Conservation (phyloP, 768 basidiomycete species). For the Lyophyllum atratum region DNA sequence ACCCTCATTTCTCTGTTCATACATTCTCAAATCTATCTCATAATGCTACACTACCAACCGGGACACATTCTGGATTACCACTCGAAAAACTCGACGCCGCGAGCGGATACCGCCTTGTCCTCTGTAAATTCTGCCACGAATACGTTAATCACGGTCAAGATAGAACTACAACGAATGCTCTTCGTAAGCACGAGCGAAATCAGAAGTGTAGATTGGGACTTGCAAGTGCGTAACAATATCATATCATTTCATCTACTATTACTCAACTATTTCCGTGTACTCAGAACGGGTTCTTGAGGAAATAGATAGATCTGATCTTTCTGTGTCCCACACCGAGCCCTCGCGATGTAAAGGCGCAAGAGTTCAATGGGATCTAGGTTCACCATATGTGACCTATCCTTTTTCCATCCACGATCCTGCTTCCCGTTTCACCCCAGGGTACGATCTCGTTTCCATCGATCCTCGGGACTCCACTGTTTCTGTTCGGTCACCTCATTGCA, state of each 20-base stretch:
- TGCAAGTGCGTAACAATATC: not conserved
- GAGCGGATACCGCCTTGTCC: not conserved
- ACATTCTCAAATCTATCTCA: not conserved
- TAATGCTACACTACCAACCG: not conserved
- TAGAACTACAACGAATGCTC: not conserved
- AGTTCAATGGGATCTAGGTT: not conserved
- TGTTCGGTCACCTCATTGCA: not conserved
- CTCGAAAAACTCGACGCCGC: not conserved
- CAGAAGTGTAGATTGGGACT: not conserved
- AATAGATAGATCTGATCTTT: not conserved
- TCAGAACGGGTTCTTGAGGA: not conserved
- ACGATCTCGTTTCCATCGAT: not conserved
- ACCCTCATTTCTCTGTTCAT: not conserved
- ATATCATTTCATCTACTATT: not conserved
- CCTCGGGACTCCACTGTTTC: not conserved
- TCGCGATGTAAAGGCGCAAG: not conserved
- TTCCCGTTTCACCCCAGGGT: not conserved
- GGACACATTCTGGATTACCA: not conserved
- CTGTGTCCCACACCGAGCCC: not conserved
- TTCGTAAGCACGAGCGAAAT: not conserved
- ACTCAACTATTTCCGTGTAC: not conserved
- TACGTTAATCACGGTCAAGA: conserved; percentile 3
- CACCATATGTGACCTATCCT: not conserved
- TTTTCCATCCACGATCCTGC: not conserved
- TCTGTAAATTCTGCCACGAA: not conserved